Percentiles rank a stretch among this genome's conserved stretches.
Conservation (phyloP, 208 protist genomes). For the Trichomonas tenax region DNA sequence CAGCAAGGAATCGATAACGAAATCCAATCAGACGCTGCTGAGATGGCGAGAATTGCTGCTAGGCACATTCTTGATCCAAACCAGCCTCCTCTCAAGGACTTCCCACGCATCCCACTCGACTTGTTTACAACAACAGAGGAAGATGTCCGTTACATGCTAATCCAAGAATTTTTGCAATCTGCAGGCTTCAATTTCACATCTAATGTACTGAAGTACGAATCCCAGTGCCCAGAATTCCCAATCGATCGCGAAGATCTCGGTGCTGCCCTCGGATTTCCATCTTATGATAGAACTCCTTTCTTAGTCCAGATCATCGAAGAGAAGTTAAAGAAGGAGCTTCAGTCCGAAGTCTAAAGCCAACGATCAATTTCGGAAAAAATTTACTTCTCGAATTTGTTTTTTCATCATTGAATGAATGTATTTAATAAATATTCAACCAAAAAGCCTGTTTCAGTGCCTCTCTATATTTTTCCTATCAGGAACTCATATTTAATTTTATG, state of each 20-base stretch:
- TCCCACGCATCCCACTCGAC: neutral
- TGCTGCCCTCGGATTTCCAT: neutral
- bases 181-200: neutral
- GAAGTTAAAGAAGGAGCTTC: neutral
- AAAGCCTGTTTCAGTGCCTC: no score
- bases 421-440: no score
- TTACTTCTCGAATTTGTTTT: no score
- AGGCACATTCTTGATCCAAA: neutral
- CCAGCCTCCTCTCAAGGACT: neutral
- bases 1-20: neutral
- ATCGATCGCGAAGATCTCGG: neutral
- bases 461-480: no score
- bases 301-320: neutral
- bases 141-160: neutral
- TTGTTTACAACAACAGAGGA: neutral
- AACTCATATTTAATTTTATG: no score
- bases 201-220: neutral
- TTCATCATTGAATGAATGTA: no score
- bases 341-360: no score
- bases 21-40: neutral
- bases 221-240: neutral
- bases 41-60: neutral
- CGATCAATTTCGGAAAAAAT: no score
- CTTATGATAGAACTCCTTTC: neutral
- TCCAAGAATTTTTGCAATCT: neutral